Evolutionary conservation across 257 asterid species (phyloP).

Genomic region (Solanum tacnaense): DNA sequence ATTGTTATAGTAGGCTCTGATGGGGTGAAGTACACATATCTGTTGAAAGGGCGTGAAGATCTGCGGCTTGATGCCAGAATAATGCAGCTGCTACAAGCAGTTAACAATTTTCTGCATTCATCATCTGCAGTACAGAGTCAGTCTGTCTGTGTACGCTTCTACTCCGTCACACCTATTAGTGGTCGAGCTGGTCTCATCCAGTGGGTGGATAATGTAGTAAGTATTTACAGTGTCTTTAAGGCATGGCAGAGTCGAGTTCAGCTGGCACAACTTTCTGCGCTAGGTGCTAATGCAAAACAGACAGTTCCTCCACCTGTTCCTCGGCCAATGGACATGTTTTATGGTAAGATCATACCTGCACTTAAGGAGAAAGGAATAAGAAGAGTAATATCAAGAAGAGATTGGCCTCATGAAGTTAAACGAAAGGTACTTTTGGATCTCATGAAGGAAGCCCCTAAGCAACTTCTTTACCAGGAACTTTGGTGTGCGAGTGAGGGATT

Average conservation of each 20-base stretch:
- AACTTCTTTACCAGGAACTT: slow-evolving; percentile 92
- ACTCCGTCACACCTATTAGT: slow-evolving; percentile 95
- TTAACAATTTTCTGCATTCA: slow-evolving; percentile 78
- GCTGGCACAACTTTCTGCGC: slow-evolving; percentile 58
- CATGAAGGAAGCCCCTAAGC: slow-evolving; percentile 89
- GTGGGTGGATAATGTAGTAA: slow-evolving; percentile 91
- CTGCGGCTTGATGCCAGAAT: slow-evolving; percentile 98
- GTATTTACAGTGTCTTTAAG: slow-evolving; percentile 88
- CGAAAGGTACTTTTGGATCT: slow-evolving; percentile 85
- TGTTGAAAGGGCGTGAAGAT: slow-evolving; percentile 98
- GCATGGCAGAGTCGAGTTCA: slow-evolving; percentile 91
- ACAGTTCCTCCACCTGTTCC: slow-evolving; percentile 74
- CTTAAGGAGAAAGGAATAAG: slow-evolving; percentile 97
- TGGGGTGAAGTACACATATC: slow-evolving; percentile 85
- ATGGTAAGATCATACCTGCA: slow-evolving; percentile 96
- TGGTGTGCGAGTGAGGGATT: slow-evolving; percentile 99
- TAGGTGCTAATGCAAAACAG: slow-evolving; percentile 46
- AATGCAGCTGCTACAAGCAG: slow-evolving; percentile 95
- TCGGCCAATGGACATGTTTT: slow-evolving; percentile 97
- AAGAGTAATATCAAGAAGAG: slow-evolving; percentile 94
- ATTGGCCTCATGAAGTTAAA: slow-evolving; percentile 99
- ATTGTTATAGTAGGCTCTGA: slow-evolving; percentile 79
- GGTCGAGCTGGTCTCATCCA: slow-evolving; percentile 98
- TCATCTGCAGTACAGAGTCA: slow-evolving; percentile 59
- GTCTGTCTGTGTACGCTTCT: slow-evolving; percentile 74